These are phyloP conservation scores for Spatholobus suberectus DNA, from an alignment of 306 rosid genomes.

Conservation along the genomic window DNA sequence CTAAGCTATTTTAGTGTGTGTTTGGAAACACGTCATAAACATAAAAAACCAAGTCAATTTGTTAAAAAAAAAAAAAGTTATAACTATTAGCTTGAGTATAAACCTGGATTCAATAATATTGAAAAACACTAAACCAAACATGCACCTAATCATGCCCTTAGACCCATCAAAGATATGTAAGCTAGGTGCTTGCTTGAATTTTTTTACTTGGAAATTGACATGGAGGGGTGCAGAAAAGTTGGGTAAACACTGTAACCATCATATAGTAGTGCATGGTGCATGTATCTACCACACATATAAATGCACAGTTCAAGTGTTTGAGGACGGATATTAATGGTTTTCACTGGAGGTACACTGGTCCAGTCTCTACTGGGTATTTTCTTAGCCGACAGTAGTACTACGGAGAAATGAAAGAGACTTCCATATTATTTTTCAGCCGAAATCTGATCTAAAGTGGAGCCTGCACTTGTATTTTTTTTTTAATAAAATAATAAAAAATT, in stretches of 20 bases:
- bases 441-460: conserved; percentile 42
- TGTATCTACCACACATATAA: conserved; percentile 22
- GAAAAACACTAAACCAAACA: no score
- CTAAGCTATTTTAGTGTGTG: background rate
- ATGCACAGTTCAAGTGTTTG: conserved; percentile 30
- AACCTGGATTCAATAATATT: no score
- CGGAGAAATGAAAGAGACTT: conserved; percentile 31
- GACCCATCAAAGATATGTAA: conserved; percentile 13
- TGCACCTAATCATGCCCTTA: background rate
- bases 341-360: conserved; percentile 44
- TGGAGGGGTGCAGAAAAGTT: background rate
- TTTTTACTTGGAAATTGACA: no score
- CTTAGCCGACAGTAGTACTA: conserved; percentile 26
- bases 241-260: conserved; percentile 39
- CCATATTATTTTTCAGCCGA: conserved; percentile 42
- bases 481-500: background rate
- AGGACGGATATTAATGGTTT: conserved; percentile 46
- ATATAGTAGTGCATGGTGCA: conserved; percentile 24
- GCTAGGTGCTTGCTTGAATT: background rate
- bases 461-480: background rate
- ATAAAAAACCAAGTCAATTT: no score
- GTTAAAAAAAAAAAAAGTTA: no score
- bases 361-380: conserved; percentile 35
- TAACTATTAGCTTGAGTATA: no score
- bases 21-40: no score